Conservation (phyloP, 805 yeast species). For the Candida patagonica region DNA sequence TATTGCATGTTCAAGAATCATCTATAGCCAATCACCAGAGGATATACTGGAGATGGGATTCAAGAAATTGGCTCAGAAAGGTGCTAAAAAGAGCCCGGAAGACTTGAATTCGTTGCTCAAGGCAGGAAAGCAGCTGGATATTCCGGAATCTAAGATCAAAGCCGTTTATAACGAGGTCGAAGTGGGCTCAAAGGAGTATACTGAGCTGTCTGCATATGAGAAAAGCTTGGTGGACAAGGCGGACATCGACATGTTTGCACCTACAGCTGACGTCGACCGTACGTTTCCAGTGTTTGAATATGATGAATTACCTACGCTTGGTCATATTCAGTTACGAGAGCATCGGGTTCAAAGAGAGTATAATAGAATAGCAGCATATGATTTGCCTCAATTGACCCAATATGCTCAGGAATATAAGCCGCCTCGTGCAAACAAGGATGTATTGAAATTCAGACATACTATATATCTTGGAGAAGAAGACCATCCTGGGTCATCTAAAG, state of each 20-base stretch:
- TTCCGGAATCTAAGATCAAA: conserved; percentile 18
- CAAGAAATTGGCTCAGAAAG: conserved; percentile 23
- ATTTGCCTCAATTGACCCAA: conserved; percentile 63
- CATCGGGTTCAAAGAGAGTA: conserved; percentile 69
- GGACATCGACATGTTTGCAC: conserved; percentile 20
- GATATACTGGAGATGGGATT: conserved; percentile 25
- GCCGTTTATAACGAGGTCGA: conserved; percentile 21
- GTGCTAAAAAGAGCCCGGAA: conserved; percentile 21
- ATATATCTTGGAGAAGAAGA: conserved; percentile 70
- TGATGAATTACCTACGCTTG: conserved; percentile 60
- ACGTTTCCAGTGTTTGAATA: conserved; percentile 33
- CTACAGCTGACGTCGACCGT: conserved; percentile 8
- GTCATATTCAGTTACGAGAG: conserved; percentile 61
- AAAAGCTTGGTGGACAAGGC: conserved; percentile 13
- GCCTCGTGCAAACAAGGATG: conserved; percentile 21
- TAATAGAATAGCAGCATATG: conserved; percentile 82
- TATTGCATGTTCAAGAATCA: neutral
- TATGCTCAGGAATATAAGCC: conserved; percentile 40
- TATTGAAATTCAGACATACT: conserved; percentile 56
- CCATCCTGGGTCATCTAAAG: conserved; percentile 63
- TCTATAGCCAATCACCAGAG: conserved; percentile 4
- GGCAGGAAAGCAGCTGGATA: conserved; percentile 25
- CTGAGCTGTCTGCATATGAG: conserved; percentile 12
- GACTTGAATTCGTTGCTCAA: conserved; percentile 20
- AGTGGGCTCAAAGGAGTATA: conserved; percentile 16